Percentiles rank a stretch among this genome's conserved stretches.
Evolutionary conservation across 768 basidiomycete species (phyloP).

Genomic region (Termitomyces sp.): DNA sequence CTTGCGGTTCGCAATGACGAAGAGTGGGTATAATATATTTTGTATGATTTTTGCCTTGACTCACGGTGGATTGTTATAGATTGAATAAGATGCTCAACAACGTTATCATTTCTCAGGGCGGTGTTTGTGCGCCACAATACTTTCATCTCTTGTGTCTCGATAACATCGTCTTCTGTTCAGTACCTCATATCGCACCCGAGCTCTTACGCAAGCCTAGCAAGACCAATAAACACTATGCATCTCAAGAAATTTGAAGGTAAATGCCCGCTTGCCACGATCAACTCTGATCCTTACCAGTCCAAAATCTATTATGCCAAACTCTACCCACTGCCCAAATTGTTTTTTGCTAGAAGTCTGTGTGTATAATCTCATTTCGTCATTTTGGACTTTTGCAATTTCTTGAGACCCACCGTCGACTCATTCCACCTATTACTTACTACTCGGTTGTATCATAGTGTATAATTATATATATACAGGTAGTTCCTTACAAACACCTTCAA

Average conservation of each 20-base stretch:
- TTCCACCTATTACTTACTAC: no score
- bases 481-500: neutral
- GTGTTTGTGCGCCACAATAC: constrained; percentile 51
- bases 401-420: neutral
- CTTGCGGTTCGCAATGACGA: constrained; percentile 78
- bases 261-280: neutral
- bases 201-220: constrained; percentile 11
- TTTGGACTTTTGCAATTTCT: neutral
- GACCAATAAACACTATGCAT: neutral
- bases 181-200: constrained; percentile 18
- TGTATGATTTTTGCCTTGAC: neutral
- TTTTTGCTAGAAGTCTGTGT: neutral
- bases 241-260: neutral
- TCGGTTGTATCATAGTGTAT: neutral
- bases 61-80: constrained; percentile 20
- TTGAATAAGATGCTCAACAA: constrained; percentile 53
- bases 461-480: neutral
- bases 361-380: neutral
- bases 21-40: constrained; percentile 36
- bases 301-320: neutral
- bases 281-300: neutral
- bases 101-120: constrained; percentile 73
- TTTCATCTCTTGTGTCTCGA: neutral
- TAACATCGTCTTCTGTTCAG: constrained; percentile 3
- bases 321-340: neutral